Evolutionary conservation across 805 yeast species (phyloP).

Genomic region (Lachancea waltii): DNA sequence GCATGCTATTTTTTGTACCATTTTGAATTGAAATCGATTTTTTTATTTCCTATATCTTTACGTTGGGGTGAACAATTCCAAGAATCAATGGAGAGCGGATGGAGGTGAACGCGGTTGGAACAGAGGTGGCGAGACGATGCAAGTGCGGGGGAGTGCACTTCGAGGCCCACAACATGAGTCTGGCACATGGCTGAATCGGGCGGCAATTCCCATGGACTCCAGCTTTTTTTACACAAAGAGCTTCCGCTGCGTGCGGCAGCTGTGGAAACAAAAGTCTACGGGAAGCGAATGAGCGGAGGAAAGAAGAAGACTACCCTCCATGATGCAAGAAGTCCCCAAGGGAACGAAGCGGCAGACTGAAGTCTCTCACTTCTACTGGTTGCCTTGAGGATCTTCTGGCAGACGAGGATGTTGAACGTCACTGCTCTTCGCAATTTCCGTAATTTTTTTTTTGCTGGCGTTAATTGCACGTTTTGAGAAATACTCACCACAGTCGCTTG

Average conservation of each 20-base stretch:
- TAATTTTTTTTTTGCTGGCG: constrained; percentile 9
- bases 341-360: constrained; percentile 8
- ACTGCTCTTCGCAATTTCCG: neutral
- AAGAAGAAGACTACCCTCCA: constrained; percentile 1
- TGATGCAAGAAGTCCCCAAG: neutral
- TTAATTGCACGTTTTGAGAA: constrained; percentile 5
- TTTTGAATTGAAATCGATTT: constrained; percentile 2
- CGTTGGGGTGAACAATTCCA: constrained; percentile 36
- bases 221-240: constrained; percentile 7
- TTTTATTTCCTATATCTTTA: neutral
- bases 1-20: constrained; percentile 3
- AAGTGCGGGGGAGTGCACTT: no score
- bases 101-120: constrained; percentile 43
- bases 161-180: no score
- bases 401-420: constrained; percentile 3
- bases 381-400: neutral
- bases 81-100: constrained; percentile 94
- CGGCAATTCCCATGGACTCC: constrained; percentile 8
- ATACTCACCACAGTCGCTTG: neutral
- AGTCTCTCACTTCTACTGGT: constrained; percentile 10
- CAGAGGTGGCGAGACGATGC: no score
- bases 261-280: constrained; percentile 58
- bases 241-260: constrained; percentile 50
- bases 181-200: neutral
- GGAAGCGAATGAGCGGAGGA: constrained; percentile 3